Evolutionary conservation across 192 early-diverging fungal genomes (phyloP).

Genomic region (Spinellus fusiger): DNA sequence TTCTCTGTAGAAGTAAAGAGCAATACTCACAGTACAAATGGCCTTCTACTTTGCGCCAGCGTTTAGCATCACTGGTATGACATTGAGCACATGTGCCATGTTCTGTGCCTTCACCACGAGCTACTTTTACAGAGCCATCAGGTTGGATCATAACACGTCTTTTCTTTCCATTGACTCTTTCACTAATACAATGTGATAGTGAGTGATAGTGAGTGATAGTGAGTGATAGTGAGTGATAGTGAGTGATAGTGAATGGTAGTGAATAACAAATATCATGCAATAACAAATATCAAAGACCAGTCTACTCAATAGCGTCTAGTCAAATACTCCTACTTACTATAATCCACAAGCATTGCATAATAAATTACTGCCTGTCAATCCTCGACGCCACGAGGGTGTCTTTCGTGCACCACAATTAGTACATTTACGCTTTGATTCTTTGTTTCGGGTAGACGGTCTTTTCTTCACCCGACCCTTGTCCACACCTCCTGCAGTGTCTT

Average conservation of each 20-base stretch:
- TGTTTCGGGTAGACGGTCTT: not conserved
- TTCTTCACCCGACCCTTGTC: too few species aligned
- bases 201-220: not conserved
- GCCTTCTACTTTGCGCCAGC: not conserved
- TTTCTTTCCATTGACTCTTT: constrained; percentile 10
- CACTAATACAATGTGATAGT: not conserved
- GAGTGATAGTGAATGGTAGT: too few species aligned
- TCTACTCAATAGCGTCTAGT: constrained; percentile 15
- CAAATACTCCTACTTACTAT: constrained; percentile 83
- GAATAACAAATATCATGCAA: too few species aligned
- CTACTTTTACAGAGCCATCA: constrained; percentile 8
- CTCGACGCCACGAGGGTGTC: constrained; percentile 86
- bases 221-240: not conserved
- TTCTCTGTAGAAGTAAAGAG: too few species aligned
- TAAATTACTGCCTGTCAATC: constrained; percentile 56
- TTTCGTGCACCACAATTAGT: constrained; percentile 68
- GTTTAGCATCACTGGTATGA: not conserved
- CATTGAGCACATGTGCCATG: not conserved
- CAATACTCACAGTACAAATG: not conserved
- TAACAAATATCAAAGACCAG: not conserved
- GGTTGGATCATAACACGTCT: not conserved
- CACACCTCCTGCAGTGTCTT: too few species aligned
- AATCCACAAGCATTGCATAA: constrained; percentile 95
- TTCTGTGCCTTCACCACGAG: not conserved
- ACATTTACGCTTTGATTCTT: not conserved